Base-by-base conservation (phyloP, 2,329 filamentous ascomycete species). In the Fonsecaea nubica region DNA sequence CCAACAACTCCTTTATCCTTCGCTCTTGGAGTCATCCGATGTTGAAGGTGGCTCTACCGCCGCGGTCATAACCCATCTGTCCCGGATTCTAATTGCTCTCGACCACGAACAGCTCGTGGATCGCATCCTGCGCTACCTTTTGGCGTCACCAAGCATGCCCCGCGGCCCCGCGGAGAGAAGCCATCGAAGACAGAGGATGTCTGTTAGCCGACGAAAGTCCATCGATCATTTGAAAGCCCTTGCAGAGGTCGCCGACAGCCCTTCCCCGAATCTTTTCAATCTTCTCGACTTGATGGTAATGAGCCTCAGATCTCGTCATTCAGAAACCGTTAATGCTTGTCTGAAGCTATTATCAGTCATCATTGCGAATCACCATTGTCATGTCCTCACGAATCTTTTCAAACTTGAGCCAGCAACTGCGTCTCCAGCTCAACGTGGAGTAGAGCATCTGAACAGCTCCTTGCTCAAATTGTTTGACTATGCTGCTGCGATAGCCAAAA, bases 31-130 rank as follows among this genome's bases (percentile, higher is more conserved):
- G 78, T 99, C 95, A 9, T 98, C 95, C 1, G 95, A 99, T 80
- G 91, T 96, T 45, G 94, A 98, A 78, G 95, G 94, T 71, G 95
- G 95, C 62, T 99, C 95, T 6, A 97, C 95, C 0, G 93, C 98
- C 25, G 95, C 95, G 3, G 95, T 99, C 12, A 84, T 98, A 69
- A 97, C 93, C 1, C 98, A 99, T 77, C 84, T 99, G 40, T 90
- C 91, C 65, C 90, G 92, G 50, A 96, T 98, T 63, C 85, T 99
- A 5, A 93, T 97, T 76, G 91, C 92, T 0, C 84, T 99, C 13
- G 92, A 97, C 69, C 93, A 98, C 76, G 92, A 92, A 7, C 93
- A 98, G 74, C 90, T 99, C 82, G 92, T 97, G 66, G 92, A 97
- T 72, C 90, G 97, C 67, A 95, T 98, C 61, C 85, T 99, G 5